Evolutionary conservation across 1,139 yeast genomes (phyloP).

Genomic region (Hanseniaspora uvarum): DNA sequence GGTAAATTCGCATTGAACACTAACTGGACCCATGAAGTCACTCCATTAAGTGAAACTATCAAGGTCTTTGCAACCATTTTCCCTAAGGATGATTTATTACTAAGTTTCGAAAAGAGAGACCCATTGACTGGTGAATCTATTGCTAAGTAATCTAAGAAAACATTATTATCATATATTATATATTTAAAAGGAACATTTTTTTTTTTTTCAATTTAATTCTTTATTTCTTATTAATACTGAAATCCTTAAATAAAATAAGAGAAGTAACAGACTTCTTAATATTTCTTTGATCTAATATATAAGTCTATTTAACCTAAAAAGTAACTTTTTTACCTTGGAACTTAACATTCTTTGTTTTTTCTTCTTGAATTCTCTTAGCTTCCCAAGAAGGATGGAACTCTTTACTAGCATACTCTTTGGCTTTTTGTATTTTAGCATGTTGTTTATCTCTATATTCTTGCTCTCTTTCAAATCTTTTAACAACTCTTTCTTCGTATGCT

Average conservation of each 20-base stretch:
- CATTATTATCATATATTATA: background rate
- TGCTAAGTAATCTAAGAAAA: conserved; percentile 13
- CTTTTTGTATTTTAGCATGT: conserved; percentile 33
- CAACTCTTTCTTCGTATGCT: conserved; percentile 66
- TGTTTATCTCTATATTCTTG: conserved; percentile 31
- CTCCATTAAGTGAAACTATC: conserved; percentile 77
- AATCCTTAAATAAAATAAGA: no score
- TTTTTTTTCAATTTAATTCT: background rate
- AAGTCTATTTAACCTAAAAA: conserved; percentile 35
- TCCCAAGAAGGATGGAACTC: conserved; percentile 91
- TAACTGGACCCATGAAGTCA: conserved; percentile 71
- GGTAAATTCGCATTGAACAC: conserved; percentile 78
- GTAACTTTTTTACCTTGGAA: conserved; percentile 78
- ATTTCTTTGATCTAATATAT: background rate
- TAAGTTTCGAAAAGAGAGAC: conserved; percentile 61
- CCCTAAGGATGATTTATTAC: conserved; percentile 88
- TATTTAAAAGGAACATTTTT: background rate
- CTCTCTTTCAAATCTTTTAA: conserved; percentile 51
- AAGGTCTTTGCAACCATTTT: conserved; percentile 95
- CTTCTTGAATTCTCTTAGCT: conserved; percentile 67
- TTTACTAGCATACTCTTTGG: conserved; percentile 20
- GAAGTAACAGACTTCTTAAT: no score
- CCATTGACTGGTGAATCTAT: conserved; percentile 31
- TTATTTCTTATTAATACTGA: no score
- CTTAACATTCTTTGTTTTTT: conserved; percentile 51